Percentiles rank a stretch among this genome's conserved stretches.
These are phyloP conservation scores for Calonectria pseudoturangicola DNA, from an alignment of 2,329 filamentous ascomycete species.

Conservation along the genomic window DNA sequence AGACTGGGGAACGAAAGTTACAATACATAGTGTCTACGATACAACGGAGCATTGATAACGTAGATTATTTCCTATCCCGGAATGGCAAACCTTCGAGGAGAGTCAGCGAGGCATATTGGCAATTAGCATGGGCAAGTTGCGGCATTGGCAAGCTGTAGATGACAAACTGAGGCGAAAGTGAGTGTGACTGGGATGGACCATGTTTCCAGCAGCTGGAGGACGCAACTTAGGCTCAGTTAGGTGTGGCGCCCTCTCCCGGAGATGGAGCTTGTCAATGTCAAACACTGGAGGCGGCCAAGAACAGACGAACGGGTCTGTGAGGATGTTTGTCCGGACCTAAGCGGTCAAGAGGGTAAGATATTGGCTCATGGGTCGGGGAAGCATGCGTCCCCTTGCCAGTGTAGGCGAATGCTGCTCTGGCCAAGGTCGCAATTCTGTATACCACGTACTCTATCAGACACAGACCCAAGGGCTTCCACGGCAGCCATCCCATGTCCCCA, in stretches of 20 bases:
- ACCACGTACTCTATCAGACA: slow-evolving; percentile 16
- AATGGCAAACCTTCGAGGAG: background rate
- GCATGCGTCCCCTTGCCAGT: background rate
- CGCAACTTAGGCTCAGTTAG: slow-evolving; percentile 2
- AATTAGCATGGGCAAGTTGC: slow-evolving; percentile 16
- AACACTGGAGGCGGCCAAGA: slow-evolving; percentile 30
- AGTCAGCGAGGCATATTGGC: slow-evolving; percentile 26
- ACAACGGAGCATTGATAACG: slow-evolving; percentile 17
- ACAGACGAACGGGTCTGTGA: slow-evolving; percentile 23
- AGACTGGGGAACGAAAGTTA: slow-evolving; percentile 1
- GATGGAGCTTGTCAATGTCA: slow-evolving; percentile 36
- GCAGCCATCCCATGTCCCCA: slow-evolving; percentile 22
- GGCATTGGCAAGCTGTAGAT: slow-evolving; percentile 9
- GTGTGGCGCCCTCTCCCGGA: slow-evolving; percentile 24
- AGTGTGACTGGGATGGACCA: slow-evolving; percentile 26
- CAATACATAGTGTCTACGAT: background rate
- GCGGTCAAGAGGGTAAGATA: slow-evolving; percentile 5
- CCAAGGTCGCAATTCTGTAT: slow-evolving; percentile 4
- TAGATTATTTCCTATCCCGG: slow-evolving; percentile 19
- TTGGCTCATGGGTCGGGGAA: slow-evolving; percentile 10
- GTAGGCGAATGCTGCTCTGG: background rate
- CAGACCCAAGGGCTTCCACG: slow-evolving; percentile 8
- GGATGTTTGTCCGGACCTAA: slow-evolving; percentile 31
- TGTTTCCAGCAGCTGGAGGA: background rate
- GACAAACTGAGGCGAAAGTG: slow-evolving; percentile 1